Percentiles rank a stretch among this genome's conserved stretches.
These are phyloP conservation scores for Babesia sp. DNA, from an alignment of 169 alveolate species.

Conservation along the genomic window DNA sequence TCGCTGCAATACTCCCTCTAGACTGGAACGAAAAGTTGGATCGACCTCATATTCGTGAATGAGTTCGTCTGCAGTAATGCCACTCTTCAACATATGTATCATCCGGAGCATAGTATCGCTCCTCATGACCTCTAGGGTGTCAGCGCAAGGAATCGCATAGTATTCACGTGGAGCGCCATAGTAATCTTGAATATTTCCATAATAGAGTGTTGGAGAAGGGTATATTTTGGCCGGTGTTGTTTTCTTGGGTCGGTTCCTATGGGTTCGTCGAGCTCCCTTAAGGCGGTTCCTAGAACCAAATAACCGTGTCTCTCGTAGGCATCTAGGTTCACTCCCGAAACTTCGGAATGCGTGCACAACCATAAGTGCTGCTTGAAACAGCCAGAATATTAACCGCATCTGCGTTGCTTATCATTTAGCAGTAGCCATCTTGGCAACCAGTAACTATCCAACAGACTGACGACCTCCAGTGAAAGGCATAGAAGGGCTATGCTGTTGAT, in stretches of 20 bases:
- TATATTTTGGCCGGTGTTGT: conserved; percentile 56
- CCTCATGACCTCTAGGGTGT: conserved; percentile 38
- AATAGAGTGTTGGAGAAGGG: conserved; percentile 67
- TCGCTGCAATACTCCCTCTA: not conserved
- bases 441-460: too few species aligned
- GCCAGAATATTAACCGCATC: conserved; percentile 11
- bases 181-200: conserved; percentile 62
- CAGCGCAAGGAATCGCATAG: conserved; percentile 43
- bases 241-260: conserved; percentile 62
- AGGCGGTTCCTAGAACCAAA: conserved; percentile 45
- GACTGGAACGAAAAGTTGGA: conserved; percentile 6
- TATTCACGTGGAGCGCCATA: conserved; percentile 70
- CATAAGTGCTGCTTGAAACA: conserved; percentile 16
- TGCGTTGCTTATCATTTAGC: conserved; percentile 1
- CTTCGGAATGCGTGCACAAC: conserved; percentile 17
- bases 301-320: not conserved
- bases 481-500: too few species aligned
- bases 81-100: conserved; percentile 36
- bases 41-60: conserved; percentile 17
- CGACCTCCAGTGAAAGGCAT: too few species aligned
- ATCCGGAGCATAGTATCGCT: conserved; percentile 35
- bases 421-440: too few species aligned
- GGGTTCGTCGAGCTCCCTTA: conserved; percentile 54
- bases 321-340: not conserved
- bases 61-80: conserved; percentile 46